These are phyloP conservation scores for Plasmodium cynomolgi DNA, from an alignment of 169 alveolate species.

Conservation along the genomic window DNA sequence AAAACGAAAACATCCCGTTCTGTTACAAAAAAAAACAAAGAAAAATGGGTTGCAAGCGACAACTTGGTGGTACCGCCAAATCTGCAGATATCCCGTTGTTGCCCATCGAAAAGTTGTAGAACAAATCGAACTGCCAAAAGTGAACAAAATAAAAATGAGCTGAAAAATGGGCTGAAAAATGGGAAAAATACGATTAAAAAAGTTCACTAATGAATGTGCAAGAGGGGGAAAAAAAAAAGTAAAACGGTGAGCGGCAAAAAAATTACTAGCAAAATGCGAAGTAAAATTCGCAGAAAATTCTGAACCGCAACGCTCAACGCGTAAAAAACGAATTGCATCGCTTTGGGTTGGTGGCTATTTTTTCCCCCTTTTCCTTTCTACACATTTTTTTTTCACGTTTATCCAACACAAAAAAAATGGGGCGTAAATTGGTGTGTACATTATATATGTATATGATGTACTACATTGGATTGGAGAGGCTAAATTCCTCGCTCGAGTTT, in stretches of 20 bases:
- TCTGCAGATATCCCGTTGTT: conserved; percentile 15
- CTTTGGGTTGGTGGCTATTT: conserved; percentile 5
- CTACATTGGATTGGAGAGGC: background rate
- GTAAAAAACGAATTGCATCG: background rate
- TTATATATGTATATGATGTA: background rate
- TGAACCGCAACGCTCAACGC: background rate
- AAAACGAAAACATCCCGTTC: conserved; percentile 2
- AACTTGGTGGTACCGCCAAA: conserved; percentile 33
- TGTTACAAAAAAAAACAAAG: conserved; percentile 13
- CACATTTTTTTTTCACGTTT: background rate
- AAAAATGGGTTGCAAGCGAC: background rate
- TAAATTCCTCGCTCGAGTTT: background rate
- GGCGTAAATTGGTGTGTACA: background rate
- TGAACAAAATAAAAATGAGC: too few species aligned
- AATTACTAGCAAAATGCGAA: background rate
- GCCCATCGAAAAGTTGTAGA: conserved; percentile 2
- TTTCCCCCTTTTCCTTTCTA: background rate
- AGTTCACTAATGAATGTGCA: conserved; percentile 25
- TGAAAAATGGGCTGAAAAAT: conserved; percentile 8
- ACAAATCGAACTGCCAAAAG: background rate
- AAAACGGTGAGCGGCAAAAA: background rate
- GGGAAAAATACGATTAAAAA: conserved; percentile 7
- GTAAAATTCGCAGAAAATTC: background rate
- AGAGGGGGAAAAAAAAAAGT: background rate
- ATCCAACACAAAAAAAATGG: background rate